Evolutionary conservation across 805 yeast species (phyloP), one percentile per base, ranked within the genome.

Genomic region (Saturnispora mendoncae): DNA sequence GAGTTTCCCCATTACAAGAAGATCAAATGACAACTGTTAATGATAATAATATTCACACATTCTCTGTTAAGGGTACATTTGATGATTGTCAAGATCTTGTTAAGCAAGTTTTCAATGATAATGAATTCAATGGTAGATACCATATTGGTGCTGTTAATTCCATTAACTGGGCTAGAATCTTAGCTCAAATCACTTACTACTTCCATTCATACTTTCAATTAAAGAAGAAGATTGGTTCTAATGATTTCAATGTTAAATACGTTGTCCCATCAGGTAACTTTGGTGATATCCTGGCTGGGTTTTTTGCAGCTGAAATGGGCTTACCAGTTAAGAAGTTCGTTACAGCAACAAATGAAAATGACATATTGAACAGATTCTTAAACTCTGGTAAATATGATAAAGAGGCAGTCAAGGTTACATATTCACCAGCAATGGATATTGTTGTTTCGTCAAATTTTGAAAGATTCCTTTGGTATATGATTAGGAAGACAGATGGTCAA

Each of bases 371-470:
- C 66, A 79, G 99, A 65, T 92, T 92, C 69, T 65, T 92, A 64
- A 80, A 81, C 56, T 65, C 87, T 13, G 97, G 96, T 46, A 70
- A 74, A 48, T 92, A 92, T 57, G 87, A 81, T 53, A 88, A 86
- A 69, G 69, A 65, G 24, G 68, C 69, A 27, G 97, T 86, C 36
- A 84, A 82, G 58, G 87, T 90, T 26, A 88, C 97, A 10, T 68
- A 79, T 54, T 85, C 97, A 2, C 99, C 99, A 49, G 99, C 99
- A 34, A 92, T 92, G 99, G 99, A 92, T 63, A 92, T 92, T 55
- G 74, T 86, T 54, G 85, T 92, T 44, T 86, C 97, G 14, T 84
- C 95, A 21, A 92, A 92, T 65, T 92, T 92, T 57, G 99, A 92
- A 70, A 82, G 99, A 65, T 76, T 88, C 59, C 69, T 92, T 51